A percentile compares a stretch with the other conserved stretches of the same genome.
Evolutionary conservation across 768 basidiomycete species (phyloP).

Genomic region (Zangia roseola): DNA sequence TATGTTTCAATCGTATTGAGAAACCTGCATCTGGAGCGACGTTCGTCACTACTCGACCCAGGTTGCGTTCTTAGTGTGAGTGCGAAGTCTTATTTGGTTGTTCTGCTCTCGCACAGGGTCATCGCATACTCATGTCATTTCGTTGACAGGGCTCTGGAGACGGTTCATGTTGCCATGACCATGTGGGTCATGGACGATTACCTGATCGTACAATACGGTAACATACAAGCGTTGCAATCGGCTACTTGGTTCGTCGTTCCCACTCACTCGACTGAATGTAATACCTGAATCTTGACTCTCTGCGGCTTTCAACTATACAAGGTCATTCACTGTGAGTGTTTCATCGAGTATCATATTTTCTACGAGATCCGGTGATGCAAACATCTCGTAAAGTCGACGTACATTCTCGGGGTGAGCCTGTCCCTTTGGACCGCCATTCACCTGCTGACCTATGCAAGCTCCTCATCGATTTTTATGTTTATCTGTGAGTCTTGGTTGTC

Average conservation of each 20-base stretch:
- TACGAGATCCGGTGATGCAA: neutral
- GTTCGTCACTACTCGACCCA: constrained; percentile 1
- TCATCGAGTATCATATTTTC: too few species aligned
- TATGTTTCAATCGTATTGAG: constrained; percentile 4
- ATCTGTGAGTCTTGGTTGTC: constrained; percentile 20
- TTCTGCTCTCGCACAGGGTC: neutral
- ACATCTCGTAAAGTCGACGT: constrained; percentile 13
- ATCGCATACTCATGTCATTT: neutral
- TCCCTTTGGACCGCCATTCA: neutral
- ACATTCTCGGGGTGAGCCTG: constrained; percentile 22
- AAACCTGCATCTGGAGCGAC: neutral
- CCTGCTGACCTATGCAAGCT: constrained; percentile 16
- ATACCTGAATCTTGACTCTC: neutral
- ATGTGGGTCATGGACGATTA: constrained; percentile 27
- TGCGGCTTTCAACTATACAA: neutral
- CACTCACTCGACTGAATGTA: neutral
- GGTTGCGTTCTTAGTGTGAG: constrained; percentile 25
- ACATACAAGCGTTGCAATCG: constrained; percentile 7
- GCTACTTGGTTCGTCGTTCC: constrained; percentile 20
- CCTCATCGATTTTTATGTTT: constrained; percentile 28
- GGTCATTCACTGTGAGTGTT: constrained; percentile 19
- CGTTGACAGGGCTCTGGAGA: constrained; percentile 19
- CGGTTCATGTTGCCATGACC: constrained; percentile 18
- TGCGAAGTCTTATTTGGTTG: too few species aligned
- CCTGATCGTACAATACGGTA: constrained; percentile 18